Percentiles rank a stretch among this genome's conserved stretches.
These are phyloP conservation scores for Baeospora myosura DNA, from an alignment of 1,284 basidiomycete genomes.

Conservation along the genomic window DNA sequence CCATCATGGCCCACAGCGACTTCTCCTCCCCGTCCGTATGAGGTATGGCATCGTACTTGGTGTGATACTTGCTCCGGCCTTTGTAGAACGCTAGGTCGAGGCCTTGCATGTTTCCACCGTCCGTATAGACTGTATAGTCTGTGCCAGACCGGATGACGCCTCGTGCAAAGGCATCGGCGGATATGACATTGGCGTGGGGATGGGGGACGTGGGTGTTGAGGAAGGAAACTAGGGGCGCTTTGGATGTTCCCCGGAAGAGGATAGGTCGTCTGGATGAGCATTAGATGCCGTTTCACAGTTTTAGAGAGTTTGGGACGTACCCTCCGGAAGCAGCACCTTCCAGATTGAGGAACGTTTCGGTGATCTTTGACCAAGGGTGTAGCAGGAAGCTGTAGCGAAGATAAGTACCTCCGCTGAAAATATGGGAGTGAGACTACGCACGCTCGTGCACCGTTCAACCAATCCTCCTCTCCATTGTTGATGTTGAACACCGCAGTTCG, in stretches of 20 bases:
- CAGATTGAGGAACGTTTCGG: slow-evolving; percentile 65
- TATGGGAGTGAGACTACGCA: slow-evolving; percentile 35
- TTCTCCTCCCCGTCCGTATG: slow-evolving; percentile 43
- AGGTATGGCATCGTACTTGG: slow-evolving; percentile 54
- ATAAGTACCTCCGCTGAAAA: no score
- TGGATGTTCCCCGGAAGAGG: slow-evolving; percentile 58
- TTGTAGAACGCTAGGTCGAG: slow-evolving; percentile 71
- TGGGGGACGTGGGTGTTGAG: slow-evolving; percentile 38
- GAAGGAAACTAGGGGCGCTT: slow-evolving; percentile 45
- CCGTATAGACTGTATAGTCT: slow-evolving; percentile 60
- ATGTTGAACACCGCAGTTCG: slow-evolving; percentile 70
- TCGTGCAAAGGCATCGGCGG: slow-evolving; percentile 55
- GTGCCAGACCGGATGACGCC: slow-evolving; percentile 59
- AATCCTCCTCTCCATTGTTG: slow-evolving; percentile 78
- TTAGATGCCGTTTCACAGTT: neutral
- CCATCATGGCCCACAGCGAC: slow-evolving; percentile 72
- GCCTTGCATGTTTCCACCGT: slow-evolving; percentile 41
- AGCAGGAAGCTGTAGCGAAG: no score
- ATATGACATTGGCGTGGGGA: slow-evolving; percentile 62
- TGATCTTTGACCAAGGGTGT: slow-evolving; percentile 66
- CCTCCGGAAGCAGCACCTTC: slow-evolving; percentile 78
- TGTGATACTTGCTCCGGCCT: slow-evolving; percentile 65
- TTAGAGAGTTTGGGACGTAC: slow-evolving; percentile 28
- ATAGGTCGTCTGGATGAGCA: slow-evolving; percentile 45
- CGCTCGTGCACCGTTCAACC: slow-evolving; percentile 62